Base-by-base conservation (phyloP, 768 basidiomycete genomes). In the Auricularia auricula-judae region DNA sequence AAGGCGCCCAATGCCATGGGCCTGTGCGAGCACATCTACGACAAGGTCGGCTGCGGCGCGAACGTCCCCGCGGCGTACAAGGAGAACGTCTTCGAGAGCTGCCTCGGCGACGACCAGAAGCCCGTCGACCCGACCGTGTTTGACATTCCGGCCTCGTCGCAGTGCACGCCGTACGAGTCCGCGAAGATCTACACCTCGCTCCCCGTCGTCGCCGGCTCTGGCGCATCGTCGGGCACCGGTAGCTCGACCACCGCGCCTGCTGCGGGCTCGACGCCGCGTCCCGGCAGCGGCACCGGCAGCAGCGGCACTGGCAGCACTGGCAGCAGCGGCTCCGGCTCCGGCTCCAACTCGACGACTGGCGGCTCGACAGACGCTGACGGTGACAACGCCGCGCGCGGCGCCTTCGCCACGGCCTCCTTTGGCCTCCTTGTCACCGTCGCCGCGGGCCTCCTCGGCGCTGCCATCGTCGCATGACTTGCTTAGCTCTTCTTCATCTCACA, bases 21-120 rank as follows among this genome's bases (percentile, higher is more conserved):
- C n/a, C 81, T 72, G 69, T 91, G 90, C 77, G 77, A 88, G 72
- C 86, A 93, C 79, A 81, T 84, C 66, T 86, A 78, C 66, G 70
- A 68, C 65, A 64, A 21, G n/a, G 14, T 90, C 62, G 91, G 91
- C 10, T 86, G 87, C 68, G 70, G 66, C 3, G 90, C 85, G 78
- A 92, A 91, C 72, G 86, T 82, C n/a, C 90, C 90, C 16, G 84
- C 81, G 72, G 74, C 77, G 39, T 86, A 87, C 44, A 72, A 79
- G 62, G 77, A 85, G 58, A 82, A 80, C 36, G 76, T 77, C 0
- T 92, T 89, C 75, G 82, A 84, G 65, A 74, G 78, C 7, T 93
- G 91, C 76, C 71, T 81, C 8, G 84, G 84, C 23, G 87, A 89
- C n/a, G 76, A 82, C 70, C 84, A 86, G 77, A 77, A 79, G 64